Evolutionary conservation across 2,329 filamentous ascomycete genomes (phyloP).

Genomic region (Teratosphaeriaceae sp.): DNA sequence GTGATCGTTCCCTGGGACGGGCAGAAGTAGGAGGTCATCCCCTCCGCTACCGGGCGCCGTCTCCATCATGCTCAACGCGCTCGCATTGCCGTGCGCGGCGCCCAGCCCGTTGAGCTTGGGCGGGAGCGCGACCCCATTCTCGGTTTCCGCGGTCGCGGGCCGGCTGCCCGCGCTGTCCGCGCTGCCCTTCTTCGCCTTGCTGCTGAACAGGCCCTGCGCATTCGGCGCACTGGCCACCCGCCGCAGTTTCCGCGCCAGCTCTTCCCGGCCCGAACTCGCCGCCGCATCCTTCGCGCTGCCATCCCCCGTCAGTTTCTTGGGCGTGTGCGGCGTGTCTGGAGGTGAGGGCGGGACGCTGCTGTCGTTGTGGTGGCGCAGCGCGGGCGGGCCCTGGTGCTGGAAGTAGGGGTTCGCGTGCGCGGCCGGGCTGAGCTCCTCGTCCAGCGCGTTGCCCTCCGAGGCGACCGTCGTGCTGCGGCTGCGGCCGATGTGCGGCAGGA

Average conservation of each 20-base stretch:
- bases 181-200: conserved; percentile 19
- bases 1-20: conserved; percentile 48
- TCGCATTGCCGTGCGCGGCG: conserved; percentile 26
- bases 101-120: conserved; percentile 39
- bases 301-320: conserved; percentile 60
- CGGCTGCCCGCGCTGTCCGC: conserved; percentile 48
- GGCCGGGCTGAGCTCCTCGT: conserved; percentile 84
- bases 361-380: conserved; percentile 89
- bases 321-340: conserved; percentile 74
- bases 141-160: conserved; percentile 77
- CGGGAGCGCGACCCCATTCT: conserved; percentile 53
- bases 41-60: conserved; percentile 28
- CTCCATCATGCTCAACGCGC: conserved; percentile 49
- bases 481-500: conserved; percentile 80
- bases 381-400: conserved; percentile 88
- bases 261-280: conserved; percentile 78
- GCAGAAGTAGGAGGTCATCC: conserved; percentile 18
- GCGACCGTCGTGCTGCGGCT: conserved; percentile 85
- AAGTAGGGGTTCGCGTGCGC: conserved; percentile 97
- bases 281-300: conserved; percentile 55
- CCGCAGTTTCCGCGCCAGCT: conserved; percentile 84
- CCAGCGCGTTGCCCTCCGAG: conserved; percentile 85
- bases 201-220: conserved; percentile 79
- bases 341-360: conserved; percentile 88
- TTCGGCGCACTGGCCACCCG: conserved; percentile 95